Evolutionary conservation across 306 rosid genomes (phyloP), one percentile per base, ranked within the genome.

Genomic region (Dryas drummondii): DNA sequence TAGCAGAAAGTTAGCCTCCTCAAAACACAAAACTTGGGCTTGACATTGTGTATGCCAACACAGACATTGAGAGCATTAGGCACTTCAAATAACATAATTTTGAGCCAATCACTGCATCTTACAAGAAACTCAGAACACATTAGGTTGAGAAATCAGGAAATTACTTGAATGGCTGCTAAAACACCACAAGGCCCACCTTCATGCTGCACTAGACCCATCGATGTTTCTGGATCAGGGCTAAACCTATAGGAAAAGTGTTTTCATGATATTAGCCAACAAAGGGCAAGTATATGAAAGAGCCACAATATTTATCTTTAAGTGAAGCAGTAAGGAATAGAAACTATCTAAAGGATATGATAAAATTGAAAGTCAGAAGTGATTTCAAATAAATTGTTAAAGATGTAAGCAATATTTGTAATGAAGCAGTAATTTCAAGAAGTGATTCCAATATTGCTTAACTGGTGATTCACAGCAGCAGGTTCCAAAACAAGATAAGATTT

Each of bases 131-230:
- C 19, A 70, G 50, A 72, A 51, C 71, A 69, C 62, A 13, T 61
- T 61, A 79, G 53, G 68, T 65, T 32, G 65, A 76, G 88, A 81
- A 84, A 70, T 77, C 56, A 72, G 78, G 74, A 67, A 67, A 82
- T 79, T 92, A 94, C 99, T 84, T 94, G 99, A 85, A 94, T 84
- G 75, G 99, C 91, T 85, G 97, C 96, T 86, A 92, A 90, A 87
- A 94, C 97, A 57, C 97, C 99, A 86, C 99, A 94, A 70, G 99
- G 99, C 76, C 99, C 97, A 65, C 99, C 99, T 94, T 94, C 97
- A 87, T 92, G 96, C 89, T 94, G 99, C 90, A 94, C 99, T 70
- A 94, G 86, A 70, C 99, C 99, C 90, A 92, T 94, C 61, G 90
- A 86, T 75, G 99, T 94, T 85, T 90, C 91, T 76, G 90, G 88